These are phyloP conservation scores for Neurospora discreta DNA, from an alignment of 495 filamentous ascomycete genomes.

Conservation along the genomic window DNA sequence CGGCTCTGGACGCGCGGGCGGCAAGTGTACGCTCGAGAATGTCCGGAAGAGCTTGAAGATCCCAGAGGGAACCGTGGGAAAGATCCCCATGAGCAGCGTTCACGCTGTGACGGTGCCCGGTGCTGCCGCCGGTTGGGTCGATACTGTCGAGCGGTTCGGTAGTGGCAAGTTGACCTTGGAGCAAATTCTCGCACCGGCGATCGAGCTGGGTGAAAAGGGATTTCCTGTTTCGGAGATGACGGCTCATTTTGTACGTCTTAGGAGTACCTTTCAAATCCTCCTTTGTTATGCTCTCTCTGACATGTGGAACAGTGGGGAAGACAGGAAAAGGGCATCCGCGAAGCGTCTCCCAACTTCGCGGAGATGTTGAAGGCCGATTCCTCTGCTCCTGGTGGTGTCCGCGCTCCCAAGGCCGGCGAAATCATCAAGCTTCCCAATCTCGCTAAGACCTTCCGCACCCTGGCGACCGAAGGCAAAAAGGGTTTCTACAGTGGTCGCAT, in stretches of 20 bases:
- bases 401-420: constrained; percentile 73
- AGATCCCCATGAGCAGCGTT: constrained; percentile 65
- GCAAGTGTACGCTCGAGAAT: constrained; percentile 54
- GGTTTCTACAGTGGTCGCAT: constrained; percentile 86
- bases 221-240: constrained; percentile 80
- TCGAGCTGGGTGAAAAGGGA: constrained; percentile 78
- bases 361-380: constrained; percentile 76
- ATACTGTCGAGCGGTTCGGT: constrained; percentile 83
- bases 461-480: constrained; percentile 71
- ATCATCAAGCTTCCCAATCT: constrained; percentile 77
- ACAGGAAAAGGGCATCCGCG: constrained; percentile 47
- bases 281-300: neutral
- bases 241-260: constrained; percentile 51
- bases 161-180: constrained; percentile 71
- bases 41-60: constrained; percentile 61
- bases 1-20: constrained; percentile 75
- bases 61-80: constrained; percentile 44
- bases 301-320: constrained; percentile 49
- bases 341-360: constrained; percentile 67
- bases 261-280: neutral
- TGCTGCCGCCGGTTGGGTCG: constrained; percentile 88
- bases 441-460: constrained; percentile 67
- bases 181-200: constrained; percentile 73
- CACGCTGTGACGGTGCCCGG: constrained; percentile 82
- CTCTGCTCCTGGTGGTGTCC: constrained; percentile 46